phyloP scores from a whole-genome alignment of 345 rosid species.

The Sisymbrium altissimum region DNA sequence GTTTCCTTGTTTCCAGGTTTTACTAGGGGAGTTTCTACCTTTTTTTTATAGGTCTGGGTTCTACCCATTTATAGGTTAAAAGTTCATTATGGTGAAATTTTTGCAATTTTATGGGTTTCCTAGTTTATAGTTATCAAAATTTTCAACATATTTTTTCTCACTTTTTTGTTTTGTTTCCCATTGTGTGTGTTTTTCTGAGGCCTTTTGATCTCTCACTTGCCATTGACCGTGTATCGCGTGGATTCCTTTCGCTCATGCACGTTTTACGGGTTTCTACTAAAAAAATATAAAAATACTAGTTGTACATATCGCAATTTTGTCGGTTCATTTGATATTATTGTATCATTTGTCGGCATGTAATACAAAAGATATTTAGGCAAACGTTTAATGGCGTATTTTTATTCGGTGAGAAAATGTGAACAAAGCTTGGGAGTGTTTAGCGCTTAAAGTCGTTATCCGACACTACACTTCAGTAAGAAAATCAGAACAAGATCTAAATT shows the following conservation, averaged over 20 bases:
- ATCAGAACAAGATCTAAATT: background rate
- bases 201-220: background rate
- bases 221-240: constrained; percentile 3
- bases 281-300: background rate
- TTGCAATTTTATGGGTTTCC: background rate
- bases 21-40: background rate
- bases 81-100: background rate
- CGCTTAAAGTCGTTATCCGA: constrained; percentile 11
- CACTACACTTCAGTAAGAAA: constrained; percentile 14
- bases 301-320: constrained; percentile 7
- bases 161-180: background rate
- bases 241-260: constrained; percentile 18
- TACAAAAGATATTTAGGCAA: background rate
- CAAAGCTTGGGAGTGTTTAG: background rate
- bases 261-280: background rate
- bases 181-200: background rate
- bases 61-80: background rate
- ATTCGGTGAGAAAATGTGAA: constrained; percentile 17
- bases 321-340: constrained; percentile 13
- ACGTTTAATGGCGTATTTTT: background rate
- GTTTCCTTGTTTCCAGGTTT: background rate
- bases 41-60: background rate
- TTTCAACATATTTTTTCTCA: background rate
- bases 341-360: constrained; percentile 1
- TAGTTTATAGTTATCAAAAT: background rate